Conservation (phyloP, 352 stramenopile species). For the Globisporangium parvum region DNA sequence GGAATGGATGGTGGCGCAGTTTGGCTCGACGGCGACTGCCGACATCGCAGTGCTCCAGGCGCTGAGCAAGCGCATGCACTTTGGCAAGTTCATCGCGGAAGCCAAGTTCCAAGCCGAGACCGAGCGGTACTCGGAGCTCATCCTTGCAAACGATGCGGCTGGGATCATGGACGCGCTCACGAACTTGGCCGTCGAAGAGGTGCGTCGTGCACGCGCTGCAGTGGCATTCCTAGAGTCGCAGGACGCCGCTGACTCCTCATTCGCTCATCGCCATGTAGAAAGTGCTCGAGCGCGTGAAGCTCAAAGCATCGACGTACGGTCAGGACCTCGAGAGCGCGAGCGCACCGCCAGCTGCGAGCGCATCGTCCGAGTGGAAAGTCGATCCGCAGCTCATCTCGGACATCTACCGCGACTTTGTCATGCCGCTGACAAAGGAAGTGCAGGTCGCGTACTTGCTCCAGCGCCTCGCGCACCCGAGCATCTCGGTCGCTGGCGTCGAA, state of each 20-base stretch:
- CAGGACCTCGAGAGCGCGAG: conserved; percentile 60
- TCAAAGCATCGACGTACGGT: conserved; percentile 97
- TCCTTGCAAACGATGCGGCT: conserved; percentile 88
- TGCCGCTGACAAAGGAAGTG: conserved; percentile 98
- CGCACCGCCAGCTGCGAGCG: conserved; percentile 18
- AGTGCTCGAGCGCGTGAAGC: conserved; percentile 88
- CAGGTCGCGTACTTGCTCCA: conserved; percentile 92
- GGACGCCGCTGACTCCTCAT: background rate
- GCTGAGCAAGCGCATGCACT: conserved; percentile 96
- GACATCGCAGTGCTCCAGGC: conserved; percentile 94
- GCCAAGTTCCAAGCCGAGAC: conserved; percentile 94
- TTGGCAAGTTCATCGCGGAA: conserved; percentile 98
- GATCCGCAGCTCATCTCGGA: conserved; percentile 94
- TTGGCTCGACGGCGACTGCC: conserved; percentile 72
- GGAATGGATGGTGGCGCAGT: conserved; percentile 23
- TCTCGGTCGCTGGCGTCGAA: conserved; percentile 59
- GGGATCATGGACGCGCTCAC: conserved; percentile 96
- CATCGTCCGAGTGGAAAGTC: conserved; percentile 86
- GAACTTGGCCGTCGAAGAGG: conserved; percentile 91
- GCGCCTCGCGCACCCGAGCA: conserved; percentile 68
- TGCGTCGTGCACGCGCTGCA: conserved; percentile 9
- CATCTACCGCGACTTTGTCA: conserved; percentile 97
- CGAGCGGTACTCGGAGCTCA: conserved; percentile 90
- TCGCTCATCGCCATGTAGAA: conserved; percentile 27
- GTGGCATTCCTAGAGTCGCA: background rate